Conservation (phyloP, 192 early-diverging fungal genomes). For the Umbelopsis vinacea region DNA sequence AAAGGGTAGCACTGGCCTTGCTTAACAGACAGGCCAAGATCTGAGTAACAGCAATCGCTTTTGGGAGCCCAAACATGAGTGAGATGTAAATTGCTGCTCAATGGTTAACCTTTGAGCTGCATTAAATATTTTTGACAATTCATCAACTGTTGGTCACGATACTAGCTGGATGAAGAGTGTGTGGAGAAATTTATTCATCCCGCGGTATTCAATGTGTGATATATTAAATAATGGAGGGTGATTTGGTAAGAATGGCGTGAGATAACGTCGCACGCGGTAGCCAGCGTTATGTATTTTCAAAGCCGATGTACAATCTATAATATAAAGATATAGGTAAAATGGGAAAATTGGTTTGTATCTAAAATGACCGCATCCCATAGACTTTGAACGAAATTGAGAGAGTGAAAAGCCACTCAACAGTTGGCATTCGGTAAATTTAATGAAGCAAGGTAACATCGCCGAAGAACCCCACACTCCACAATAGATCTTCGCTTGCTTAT, state of each 20-base stretch:
- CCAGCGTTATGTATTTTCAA: background rate
- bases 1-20: conserved; percentile 6
- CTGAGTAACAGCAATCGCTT: background rate
- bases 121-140: conserved; percentile 14
- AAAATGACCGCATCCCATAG: no score
- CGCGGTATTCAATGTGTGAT: background rate
- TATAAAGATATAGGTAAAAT: background rate
- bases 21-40: background rate
- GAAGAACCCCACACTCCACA: conserved; percentile 1
- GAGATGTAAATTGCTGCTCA: background rate
- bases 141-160: background rate
- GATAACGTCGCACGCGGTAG: background rate
- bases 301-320: background rate
- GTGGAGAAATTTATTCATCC: background rate
- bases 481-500: background rate
- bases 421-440: background rate
- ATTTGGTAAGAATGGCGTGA: conserved; percentile 13
- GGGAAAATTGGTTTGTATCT: no score
- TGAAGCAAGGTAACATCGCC: background rate
- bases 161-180: background rate
- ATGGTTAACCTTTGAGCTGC: background rate
- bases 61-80: conserved; percentile 9
- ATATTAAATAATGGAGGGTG: background rate
- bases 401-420: no score
- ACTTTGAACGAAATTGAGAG: no score